These are phyloP conservation scores for Cyberlindnera mississippiensis DNA, from an alignment of 805 yeast genomes.

Conservation along the genomic window DNA sequence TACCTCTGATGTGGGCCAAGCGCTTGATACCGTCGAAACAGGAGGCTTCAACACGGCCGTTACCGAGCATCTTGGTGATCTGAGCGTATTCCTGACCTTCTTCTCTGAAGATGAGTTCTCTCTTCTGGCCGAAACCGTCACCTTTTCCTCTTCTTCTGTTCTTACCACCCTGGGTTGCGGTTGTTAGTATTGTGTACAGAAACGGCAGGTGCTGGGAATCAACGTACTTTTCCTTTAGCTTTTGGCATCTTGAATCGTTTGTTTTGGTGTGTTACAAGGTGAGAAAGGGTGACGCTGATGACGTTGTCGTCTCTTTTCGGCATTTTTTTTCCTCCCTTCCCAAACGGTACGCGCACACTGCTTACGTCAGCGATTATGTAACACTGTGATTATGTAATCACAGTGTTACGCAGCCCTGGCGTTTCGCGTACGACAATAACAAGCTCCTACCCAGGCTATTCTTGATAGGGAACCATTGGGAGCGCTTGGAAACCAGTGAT, in stretches of 20 bases:
- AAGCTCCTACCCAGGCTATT: too few species aligned
- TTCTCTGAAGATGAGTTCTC: constrained; percentile 87
- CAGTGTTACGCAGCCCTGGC: not conserved
- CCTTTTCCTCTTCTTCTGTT: constrained; percentile 98
- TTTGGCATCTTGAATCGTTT: too few species aligned
- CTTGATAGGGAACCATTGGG: too few species aligned
- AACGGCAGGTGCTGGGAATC: too few species aligned
- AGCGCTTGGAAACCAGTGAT: too few species aligned
- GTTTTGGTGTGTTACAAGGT: too few species aligned
- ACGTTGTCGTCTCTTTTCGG: too few species aligned
- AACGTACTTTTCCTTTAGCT: constrained; percentile 51
- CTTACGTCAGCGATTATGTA: not conserved
- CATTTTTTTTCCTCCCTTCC: not conserved
- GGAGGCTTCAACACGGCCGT: constrained; percentile 91
- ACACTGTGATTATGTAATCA: not conserved
- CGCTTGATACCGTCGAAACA: constrained; percentile 94
- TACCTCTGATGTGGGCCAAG: constrained; percentile 98
- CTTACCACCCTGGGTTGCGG: constrained; percentile 57
- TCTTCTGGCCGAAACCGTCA: constrained; percentile 83
- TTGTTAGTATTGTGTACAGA: constrained; percentile 24
- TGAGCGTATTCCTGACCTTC: constrained; percentile 99
- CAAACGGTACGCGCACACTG: too few species aligned
- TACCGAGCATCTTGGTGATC: constrained; percentile 96
- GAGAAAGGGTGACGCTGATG: too few species aligned
- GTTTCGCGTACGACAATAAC: too few species aligned